Evolutionary conservation across 2,329 filamentous ascomycete species (phyloP), one percentile per base, ranked within the genome.

Genomic region (Aspergillaceae sp.): DNA sequence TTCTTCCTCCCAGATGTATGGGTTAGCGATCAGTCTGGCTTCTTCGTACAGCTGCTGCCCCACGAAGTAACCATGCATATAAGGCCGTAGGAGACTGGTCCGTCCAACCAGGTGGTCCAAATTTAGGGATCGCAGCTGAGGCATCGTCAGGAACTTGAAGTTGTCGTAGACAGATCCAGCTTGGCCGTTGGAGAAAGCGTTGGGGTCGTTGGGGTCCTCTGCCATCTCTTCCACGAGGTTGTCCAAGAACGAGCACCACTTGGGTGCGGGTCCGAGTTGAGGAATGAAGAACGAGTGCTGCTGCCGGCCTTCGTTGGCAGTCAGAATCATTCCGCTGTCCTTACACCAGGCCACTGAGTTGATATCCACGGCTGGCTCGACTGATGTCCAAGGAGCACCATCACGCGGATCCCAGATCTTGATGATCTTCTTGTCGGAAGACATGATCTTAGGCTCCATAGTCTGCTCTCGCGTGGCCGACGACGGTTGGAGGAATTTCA

Each of bases 11-110:
- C 86, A 94, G 44, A 94, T 79, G 62, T 94, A 94, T 0, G 92
- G 92, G 68, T 97, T 95, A 42, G 86, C 85, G 58, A 97, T 95
- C 49, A 98, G 73, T 46, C 87, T 78, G 11, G 92, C 92, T 66
- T 98, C 90, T 63, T 98, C 94, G 66, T 98, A 97, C 28, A 98
- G 71, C 61, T 90, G 88, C 58, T 94, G 91, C 33, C 87, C 87
- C 42, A 98, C 90, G 70, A 98, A 98, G 75, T 92, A 97, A 57
- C 92, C 94, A 65, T 98, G 92, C 94, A 98, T 98, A 64, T 98
- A 98, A 38, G 92, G 92, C 40, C 91, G 79, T 36, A 98, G 74
- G 19, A 97, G 73, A 60, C 87, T 92, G 29, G 89, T 94, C 57
- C 88, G 90, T 54, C 91, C 91, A 47, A 98, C 78, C 41, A 98